These are phyloP conservation scores for Pistacia vera DNA, from an alignment of 345 rosid genomes.

Conservation along the genomic window DNA sequence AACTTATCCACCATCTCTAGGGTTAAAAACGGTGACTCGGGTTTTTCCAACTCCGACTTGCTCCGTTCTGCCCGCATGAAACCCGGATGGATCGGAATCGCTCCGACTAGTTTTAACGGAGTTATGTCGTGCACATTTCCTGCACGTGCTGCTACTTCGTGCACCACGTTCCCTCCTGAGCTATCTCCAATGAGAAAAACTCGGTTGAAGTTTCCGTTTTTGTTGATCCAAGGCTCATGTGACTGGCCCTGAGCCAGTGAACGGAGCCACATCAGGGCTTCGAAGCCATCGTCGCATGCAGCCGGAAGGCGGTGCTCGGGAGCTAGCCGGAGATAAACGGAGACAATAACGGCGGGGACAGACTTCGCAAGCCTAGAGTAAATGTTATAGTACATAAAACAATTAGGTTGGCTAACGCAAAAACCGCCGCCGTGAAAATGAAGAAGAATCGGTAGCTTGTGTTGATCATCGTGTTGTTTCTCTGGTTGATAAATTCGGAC, in stretches of 20 bases:
- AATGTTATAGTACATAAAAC: slow-evolving; percentile 37
- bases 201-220: slow-evolving; percentile 35
- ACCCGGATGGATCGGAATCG: slow-evolving; percentile 50
- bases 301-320: slow-evolving; percentile 51
- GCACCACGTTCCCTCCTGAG: slow-evolving; percentile 49
- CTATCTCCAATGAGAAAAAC: slow-evolving; percentile 54
- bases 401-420: slow-evolving; percentile 50
- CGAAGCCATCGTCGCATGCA: slow-evolving; percentile 40
- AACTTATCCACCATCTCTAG: slow-evolving; percentile 65
- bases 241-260: slow-evolving; percentile 32
- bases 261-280: slow-evolving; percentile 44
- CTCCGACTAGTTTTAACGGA: slow-evolving; percentile 43
- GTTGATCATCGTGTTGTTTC: not conserved
- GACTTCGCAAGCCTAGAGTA: slow-evolving; percentile 36
- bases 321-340: slow-evolving; percentile 40
- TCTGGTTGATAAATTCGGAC: slow-evolving; percentile 59
- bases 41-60: slow-evolving; percentile 58
- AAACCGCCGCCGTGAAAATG: slow-evolving; percentile 60
- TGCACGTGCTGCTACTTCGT: slow-evolving; percentile 41
- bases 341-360: slow-evolving; percentile 39
- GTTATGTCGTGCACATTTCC: slow-evolving; percentile 23
- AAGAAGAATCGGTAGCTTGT: slow-evolving; percentile 49
- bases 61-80: slow-evolving; percentile 59
- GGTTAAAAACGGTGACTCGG: slow-evolving; percentile 59
- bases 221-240: slow-evolving; percentile 36